phyloP scores from a whole-genome alignment of 2,329 filamentous ascomycete genomes.

The Hypomyces perniciosus region DNA sequence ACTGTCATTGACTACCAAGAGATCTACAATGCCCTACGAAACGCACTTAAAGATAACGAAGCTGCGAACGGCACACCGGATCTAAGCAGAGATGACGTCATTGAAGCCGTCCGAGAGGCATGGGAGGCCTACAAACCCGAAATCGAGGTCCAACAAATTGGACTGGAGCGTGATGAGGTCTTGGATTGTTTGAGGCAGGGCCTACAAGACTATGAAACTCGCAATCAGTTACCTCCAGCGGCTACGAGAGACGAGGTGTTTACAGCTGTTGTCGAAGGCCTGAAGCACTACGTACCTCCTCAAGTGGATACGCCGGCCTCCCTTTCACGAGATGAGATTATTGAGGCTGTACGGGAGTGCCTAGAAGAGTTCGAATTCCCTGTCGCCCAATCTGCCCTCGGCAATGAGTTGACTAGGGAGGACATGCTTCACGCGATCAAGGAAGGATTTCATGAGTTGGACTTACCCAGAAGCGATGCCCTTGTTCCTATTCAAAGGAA shows the following conservation, averaged over 20 bases:
- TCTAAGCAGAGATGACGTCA: slow-evolving; percentile 73
- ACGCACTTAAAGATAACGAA: slow-evolving; percentile 61
- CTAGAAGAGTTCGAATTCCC: slow-evolving; percentile 80
- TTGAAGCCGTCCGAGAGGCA: slow-evolving; percentile 80
- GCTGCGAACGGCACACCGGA: slow-evolving; percentile 34
- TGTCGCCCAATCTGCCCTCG: slow-evolving; percentile 49
- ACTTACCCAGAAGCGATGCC: slow-evolving; percentile 37
- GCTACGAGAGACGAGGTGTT: slow-evolving; percentile 81
- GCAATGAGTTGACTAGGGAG: slow-evolving; percentile 50
- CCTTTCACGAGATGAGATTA: slow-evolving; percentile 75
- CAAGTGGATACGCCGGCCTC: slow-evolving; percentile 61
- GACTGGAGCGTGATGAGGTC: slow-evolving; percentile 84
- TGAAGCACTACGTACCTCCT: slow-evolving; percentile 75
- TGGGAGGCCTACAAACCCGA: slow-evolving; percentile 95
- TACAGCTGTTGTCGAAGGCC: slow-evolving; percentile 74
- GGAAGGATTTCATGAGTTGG: slow-evolving; percentile 49
- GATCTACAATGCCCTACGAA: slow-evolving; percentile 77
- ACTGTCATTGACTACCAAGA: slow-evolving; percentile 69
- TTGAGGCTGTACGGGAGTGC: slow-evolving; percentile 78
- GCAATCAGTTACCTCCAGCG: slow-evolving; percentile 46
- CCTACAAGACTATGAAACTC: slow-evolving; percentile 64
- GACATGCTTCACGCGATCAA: slow-evolving; percentile 60
- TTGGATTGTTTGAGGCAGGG: slow-evolving; percentile 82
- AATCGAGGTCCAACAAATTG: slow-evolving; percentile 83
- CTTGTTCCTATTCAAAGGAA: slow-evolving; percentile 38